Conservation (phyloP, 768 basidiomycete species). For the Phanerochaete sordida region DNA sequence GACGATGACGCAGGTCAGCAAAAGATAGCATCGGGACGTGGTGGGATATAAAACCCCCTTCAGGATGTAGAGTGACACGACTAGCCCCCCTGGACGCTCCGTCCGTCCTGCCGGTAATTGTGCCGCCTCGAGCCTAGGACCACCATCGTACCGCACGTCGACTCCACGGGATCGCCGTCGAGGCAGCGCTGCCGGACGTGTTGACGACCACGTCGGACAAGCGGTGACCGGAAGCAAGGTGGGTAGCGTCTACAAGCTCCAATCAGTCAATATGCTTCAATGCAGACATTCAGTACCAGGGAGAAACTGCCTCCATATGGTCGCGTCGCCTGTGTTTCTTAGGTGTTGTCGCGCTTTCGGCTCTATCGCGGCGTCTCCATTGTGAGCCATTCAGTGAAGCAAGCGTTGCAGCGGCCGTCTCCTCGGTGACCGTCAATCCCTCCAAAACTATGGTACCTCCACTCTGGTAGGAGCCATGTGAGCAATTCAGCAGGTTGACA, state of each 20-base stretch:
- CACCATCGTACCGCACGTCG: neutral
- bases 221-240: neutral
- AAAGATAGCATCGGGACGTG: conserved; percentile 11
- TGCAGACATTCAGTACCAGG: neutral
- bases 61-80: conserved; percentile 3
- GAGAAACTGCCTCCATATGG: conserved; percentile 10
- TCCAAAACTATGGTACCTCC: neutral
- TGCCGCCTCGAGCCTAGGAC: conserved; percentile 5
- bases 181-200: neutral
- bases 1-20: conserved; percentile 10
- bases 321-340: neutral
- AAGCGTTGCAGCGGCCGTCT: neutral
- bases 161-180: neutral
- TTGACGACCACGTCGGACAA: neutral
- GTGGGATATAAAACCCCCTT: conserved; percentile 24
- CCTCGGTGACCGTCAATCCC: neutral
- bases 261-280: neutral
- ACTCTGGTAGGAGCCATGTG: neutral
- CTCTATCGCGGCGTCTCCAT: neutral
- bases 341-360: neutral
- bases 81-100: neutral
- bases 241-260: neutral
- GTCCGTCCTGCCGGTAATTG: conserved; percentile 7
- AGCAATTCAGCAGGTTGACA: neutral
- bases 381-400: neutral